Base-by-base conservation (phyloP, 768 basidiomycete genomes). In the Multifurca ochricompacta region DNA sequence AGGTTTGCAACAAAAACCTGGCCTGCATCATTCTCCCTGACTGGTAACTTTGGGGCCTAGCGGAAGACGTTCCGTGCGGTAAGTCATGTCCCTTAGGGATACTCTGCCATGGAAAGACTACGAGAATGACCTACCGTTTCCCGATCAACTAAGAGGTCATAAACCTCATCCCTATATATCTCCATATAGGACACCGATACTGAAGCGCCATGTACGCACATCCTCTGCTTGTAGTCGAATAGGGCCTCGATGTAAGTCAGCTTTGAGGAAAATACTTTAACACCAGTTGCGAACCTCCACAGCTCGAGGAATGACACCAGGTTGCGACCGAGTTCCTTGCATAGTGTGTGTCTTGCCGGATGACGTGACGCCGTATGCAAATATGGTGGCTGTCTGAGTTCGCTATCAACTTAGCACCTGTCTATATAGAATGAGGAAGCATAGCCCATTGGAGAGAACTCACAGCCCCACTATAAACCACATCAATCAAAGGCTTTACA, bases 291-390 rank as follows among this genome's bases (percentile, higher is more conserved):
- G 43, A 56, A 84, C 89, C 65, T 79, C 69, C n/a, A 93, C 82
- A 6, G 83, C 81, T 25, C 88, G 77, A 21, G 89, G 89, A 59
- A 93, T 93, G 51, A 94, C 83, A 1, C 91, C 91, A n/a, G 87
- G 87, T 30, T 87, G 76, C 1, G 73, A 44, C 34, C 69, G 75
- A 6, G 76, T 81, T 34, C 91, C 91, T 70, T 93, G 91, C 88
- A 95, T 94, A 0, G 92, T 95, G 67, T 91, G 81, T 0, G 91
- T 94, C 73, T 92, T 93, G 16, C 91, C 91, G 5, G 87, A 90
- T 1, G 88, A 91, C 9, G 90, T 93, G 11, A 92, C 90, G 6
- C 91, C 91, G 68, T 93, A 93, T 1, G 89, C 87, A 59, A 93
- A 92, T 14, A 93, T 82, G 9, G 90, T 92, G 3, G 90, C 82